Evolutionary conservation across 2,329 filamentous ascomycete species (phyloP).

Genomic region (Aspergillus niger): DNA sequence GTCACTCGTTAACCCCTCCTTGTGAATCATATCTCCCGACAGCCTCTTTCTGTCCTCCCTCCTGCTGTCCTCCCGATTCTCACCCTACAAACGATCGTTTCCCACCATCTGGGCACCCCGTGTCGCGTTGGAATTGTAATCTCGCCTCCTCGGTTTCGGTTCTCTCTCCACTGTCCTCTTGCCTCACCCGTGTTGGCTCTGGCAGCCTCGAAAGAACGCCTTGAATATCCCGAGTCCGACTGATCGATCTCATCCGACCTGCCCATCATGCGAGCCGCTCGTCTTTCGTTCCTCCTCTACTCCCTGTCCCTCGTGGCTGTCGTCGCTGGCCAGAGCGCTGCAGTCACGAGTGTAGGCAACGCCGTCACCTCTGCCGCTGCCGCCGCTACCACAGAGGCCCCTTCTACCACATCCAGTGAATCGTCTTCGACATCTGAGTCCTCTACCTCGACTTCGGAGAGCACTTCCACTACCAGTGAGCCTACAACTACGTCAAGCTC

Average conservation of each 20-base stretch:
- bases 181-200: conserved; percentile 1
- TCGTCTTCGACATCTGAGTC: conserved; percentile 20
- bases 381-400: conserved; percentile 17
- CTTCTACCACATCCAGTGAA: conserved; percentile 17
- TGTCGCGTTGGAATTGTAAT: conserved; percentile 6
- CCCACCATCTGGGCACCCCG: not conserved
- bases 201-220: conserved; percentile 2
- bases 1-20: conserved; percentile 26
- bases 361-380: conserved; percentile 18
- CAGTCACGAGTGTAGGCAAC: conserved; percentile 21
- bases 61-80: conserved; percentile 1
- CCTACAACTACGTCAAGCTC: conserved; percentile 15
- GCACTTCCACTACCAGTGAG: conserved; percentile 17
- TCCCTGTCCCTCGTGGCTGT: conserved; percentile 37
- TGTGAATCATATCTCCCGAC: conserved; percentile 5
- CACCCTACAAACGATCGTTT: conserved; percentile 1
- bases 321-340: conserved; percentile 31
- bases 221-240: not conserved
- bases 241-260: conserved; percentile 1
- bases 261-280: conserved; percentile 34
- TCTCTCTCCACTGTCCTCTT: not conserved
- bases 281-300: conserved; percentile 35
- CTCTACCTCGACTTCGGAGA: conserved; percentile 15
- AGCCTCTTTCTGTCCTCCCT: not conserved
- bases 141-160: not conserved